A percentile compares a stretch with the other conserved stretches of the same genome.
Evolutionary conservation across 2,329 filamentous ascomycete species (phyloP).

Genomic region (Calonectria montana): DNA sequence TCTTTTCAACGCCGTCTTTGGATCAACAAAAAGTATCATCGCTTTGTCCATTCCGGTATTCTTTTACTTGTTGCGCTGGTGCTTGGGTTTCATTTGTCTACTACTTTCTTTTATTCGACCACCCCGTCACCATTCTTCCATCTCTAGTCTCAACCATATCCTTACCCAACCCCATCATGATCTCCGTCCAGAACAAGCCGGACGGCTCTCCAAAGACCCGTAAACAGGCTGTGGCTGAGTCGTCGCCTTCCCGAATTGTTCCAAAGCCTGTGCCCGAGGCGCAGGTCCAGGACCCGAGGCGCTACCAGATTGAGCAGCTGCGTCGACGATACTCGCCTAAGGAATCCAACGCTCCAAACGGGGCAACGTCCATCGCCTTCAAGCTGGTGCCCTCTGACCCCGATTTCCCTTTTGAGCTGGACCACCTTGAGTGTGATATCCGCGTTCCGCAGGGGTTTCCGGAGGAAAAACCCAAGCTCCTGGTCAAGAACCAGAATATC

Average conservation of each 20-base stretch:
- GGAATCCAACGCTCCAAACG: constrained; percentile 56
- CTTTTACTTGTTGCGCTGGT: not conserved
- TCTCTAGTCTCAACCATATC: constrained; percentile 17
- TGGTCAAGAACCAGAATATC: constrained; percentile 76
- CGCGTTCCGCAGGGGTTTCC: constrained; percentile 75
- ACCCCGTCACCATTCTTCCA: constrained; percentile 19
- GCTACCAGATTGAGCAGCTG: constrained; percentile 81
- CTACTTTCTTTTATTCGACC: not conserved
- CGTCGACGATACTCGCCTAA: constrained; percentile 71
- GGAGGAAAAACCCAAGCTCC: constrained; percentile 65
- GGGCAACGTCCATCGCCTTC: constrained; percentile 70
- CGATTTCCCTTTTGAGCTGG: constrained; percentile 84
- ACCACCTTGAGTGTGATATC: constrained; percentile 74
- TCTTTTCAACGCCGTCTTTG: not conserved
- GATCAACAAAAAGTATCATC: not conserved
- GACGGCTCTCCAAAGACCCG: constrained; percentile 47
- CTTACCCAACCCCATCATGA: constrained; percentile 47
- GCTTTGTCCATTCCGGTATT: not conserved
- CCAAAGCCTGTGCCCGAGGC: constrained; percentile 73
- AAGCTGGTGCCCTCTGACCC: constrained; percentile 80
- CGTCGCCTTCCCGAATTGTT: constrained; percentile 63
- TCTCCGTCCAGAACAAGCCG: constrained; percentile 47
- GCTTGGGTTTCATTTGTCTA: constrained; percentile 21
- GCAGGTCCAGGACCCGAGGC: constrained; percentile 74
- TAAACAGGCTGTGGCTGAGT: constrained; percentile 59